phyloP scores from a whole-genome alignment of 306 rosid species.

The Vachellia collinsii region DNA sequence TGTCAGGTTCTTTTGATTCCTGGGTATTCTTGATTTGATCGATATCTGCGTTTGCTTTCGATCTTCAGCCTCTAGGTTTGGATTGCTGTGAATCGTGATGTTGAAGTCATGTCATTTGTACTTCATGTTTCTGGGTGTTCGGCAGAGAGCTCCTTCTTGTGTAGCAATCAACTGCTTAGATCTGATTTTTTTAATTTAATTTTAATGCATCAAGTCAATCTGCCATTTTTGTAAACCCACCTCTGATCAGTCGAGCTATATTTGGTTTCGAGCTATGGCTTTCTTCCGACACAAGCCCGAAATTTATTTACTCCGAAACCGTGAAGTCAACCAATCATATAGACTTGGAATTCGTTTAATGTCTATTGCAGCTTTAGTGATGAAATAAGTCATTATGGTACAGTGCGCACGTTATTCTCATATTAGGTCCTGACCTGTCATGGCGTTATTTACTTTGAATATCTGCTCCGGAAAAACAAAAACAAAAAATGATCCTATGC shows the following conservation, averaged over 20 bases:
- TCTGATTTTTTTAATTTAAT: conserved; percentile 15
- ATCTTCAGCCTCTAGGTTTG: conserved; percentile 8
- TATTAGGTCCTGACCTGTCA: background rate
- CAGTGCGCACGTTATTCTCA: no score
- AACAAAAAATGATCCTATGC: background rate
- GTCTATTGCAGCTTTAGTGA: background rate
- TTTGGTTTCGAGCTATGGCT: background rate
- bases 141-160: background rate
- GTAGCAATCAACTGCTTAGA: conserved; percentile 26
- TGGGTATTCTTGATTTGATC: background rate
- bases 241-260: background rate
- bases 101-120: background rate
- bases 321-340: background rate
- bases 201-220: background rate
- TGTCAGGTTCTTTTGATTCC: conserved; percentile 6
- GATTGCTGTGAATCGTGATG: conserved; percentile 26
- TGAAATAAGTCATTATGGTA: background rate
- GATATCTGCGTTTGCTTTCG: background rate
- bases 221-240: background rate
- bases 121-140: background rate
- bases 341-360: background rate
- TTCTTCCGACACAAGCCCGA: background rate
- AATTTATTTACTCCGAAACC: background rate
- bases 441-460: background rate
- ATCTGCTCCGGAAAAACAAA: background rate